Base-by-base conservation (phyloP, 1,139 yeast genomes). In the Yamadazyma dushanensis region DNA sequence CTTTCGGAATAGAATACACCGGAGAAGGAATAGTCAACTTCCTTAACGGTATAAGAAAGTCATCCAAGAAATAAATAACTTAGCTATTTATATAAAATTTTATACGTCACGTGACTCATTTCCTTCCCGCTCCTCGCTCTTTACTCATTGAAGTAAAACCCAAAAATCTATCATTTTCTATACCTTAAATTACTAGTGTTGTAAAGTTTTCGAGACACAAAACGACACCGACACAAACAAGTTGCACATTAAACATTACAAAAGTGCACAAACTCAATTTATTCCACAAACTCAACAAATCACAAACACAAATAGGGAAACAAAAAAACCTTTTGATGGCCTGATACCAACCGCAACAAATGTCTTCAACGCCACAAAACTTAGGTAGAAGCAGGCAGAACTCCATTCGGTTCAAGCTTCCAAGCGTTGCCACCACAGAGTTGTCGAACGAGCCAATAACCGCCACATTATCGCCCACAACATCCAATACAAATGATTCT, bases 11-110 rank as follows among this genome's bases (percentile, higher is more conserved):
- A 46, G 70, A 66, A 6, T 80, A 80, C 46, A 41, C 58, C 16
- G 84, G 84, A 3, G 85, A 80, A 50, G 86, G 86, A 0, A 61
- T 80, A 16, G 74, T 65, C 34, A 73, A 73, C 10, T 78, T 78
- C 43, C 57, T 81, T 39, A 51, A 59, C 25, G 80, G 80, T 2
- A 59, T 73, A n/a, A 59, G 80, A 41, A 51, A 57, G 27, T 43
- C 59, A 35, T 56, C 56, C 16, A 50, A 55, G 35, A 49, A 53
- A 36, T 9, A 4, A 20, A 21, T 19, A 15, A 29, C 13, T 9
- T 8, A 20, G 17, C 15, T 15, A n/a, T 14, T 19, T 8, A 5
- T 21, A 5, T 5, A 21, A 6, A 21, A 21, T 5, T 5, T 21
- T 13, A n/a, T n/a, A 21, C 24, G 24, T 21, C 13, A 21, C n/a